Conservation (phyloP, 306 rosid species). For the Lathyrus tuberosus region DNA sequence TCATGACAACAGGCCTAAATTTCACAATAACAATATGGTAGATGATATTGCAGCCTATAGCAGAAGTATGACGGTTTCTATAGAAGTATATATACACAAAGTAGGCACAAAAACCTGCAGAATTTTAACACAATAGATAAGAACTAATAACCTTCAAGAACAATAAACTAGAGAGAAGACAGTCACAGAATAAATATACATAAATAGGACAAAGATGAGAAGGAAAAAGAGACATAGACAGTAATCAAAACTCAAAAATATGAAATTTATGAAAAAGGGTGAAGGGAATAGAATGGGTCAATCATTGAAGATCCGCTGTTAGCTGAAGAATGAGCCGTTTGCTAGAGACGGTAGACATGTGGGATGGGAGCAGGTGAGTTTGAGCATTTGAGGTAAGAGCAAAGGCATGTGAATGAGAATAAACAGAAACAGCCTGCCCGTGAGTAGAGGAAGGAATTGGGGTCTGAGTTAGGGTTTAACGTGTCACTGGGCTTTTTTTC, state of each 20-base stretch:
- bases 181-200: neutral
- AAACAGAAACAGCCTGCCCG: neutral
- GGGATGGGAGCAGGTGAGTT: neutral
- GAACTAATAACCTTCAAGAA: neutral
- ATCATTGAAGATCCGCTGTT: neutral
- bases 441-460: neutral
- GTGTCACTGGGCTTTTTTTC: neutral
- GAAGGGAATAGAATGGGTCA: neutral
- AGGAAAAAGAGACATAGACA: neutral
- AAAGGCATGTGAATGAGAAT: neutral
- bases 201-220: neutral
- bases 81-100: neutral
- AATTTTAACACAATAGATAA: neutral
- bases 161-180: conserved; percentile 1
- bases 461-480: neutral
- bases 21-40: neutral
- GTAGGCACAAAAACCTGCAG: neutral
- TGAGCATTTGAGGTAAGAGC: conserved; percentile 8
- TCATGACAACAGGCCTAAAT: neutral
- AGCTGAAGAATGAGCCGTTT: neutral
- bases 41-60: neutral
- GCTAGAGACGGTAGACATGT: neutral
- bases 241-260: neutral
- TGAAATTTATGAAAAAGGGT: neutral
- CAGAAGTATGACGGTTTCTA: neutral